Conservation (phyloP, 2,329 filamentous ascomycete genomes). For the Venturia carpophila region DNA sequence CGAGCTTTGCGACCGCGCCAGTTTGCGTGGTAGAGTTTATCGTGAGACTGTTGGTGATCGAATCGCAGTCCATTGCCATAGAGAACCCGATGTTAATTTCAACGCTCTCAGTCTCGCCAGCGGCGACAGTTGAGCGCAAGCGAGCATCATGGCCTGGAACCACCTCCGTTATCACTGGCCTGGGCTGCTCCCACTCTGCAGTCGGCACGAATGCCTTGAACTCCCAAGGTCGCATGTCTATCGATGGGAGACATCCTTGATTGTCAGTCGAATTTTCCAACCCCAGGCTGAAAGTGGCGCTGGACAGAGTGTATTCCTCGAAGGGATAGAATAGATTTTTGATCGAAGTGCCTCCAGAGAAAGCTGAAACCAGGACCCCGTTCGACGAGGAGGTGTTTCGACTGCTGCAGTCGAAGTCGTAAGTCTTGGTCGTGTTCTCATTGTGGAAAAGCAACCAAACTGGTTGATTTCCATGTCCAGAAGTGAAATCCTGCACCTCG, state of each 20-base stretch:
- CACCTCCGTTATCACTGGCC: slow-evolving; percentile 53
- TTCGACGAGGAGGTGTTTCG: slow-evolving; percentile 19
- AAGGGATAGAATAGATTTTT: slow-evolving; percentile 57
- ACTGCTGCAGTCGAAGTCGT: slow-evolving; percentile 48
- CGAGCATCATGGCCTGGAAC: slow-evolving; percentile 54
- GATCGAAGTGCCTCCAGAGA: slow-evolving; percentile 46
- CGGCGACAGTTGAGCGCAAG: slow-evolving; percentile 37
- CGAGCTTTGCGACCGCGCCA: slow-evolving; percentile 39
- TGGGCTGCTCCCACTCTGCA: slow-evolving; percentile 42
- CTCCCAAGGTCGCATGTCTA: slow-evolving; percentile 49
- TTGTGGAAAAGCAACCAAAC: slow-evolving; percentile 49
- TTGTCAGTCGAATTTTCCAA: slow-evolving; percentile 40
- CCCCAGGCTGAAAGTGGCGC: slow-evolving; percentile 21
- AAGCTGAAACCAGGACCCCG: slow-evolving; percentile 49
- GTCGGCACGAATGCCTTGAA: slow-evolving; percentile 54
- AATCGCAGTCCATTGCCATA: slow-evolving; percentile 51
- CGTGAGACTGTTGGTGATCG: slow-evolving; percentile 42
- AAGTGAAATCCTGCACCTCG: slow-evolving; percentile 45
- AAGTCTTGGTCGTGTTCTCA: slow-evolving; percentile 42
- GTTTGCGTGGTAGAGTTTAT: slow-evolving; percentile 47
- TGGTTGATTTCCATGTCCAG: slow-evolving; percentile 33
- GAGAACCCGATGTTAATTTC: slow-evolving; percentile 52
- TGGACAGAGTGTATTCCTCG: slow-evolving; percentile 43
- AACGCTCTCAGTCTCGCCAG: slow-evolving; percentile 36
- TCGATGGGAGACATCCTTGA: slow-evolving; percentile 49